Evolutionary conservation across 2,329 filamentous ascomycete genomes (phyloP), one percentile per base, ranked within the genome.

Genomic region (Penicillium italicum): DNA sequence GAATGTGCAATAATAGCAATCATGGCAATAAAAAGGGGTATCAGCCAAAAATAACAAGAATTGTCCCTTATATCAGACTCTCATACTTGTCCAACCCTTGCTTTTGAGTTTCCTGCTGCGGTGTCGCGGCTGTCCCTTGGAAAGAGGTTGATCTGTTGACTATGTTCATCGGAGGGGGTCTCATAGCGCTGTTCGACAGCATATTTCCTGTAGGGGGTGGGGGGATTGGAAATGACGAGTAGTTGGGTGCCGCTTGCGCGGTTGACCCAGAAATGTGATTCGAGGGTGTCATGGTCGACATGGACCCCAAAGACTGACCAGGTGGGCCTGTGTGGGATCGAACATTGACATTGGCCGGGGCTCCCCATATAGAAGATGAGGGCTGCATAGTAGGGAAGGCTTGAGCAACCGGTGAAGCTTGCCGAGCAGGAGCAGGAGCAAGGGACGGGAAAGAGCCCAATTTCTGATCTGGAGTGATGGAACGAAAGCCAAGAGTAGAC

Each of bases 51-150:
- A 48, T 53, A 37, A 37, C 9, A 44, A 47, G n/a, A 30, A 40
- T 30, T 49, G n/a, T 37, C 28, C 31, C 18, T 28, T 44, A 84
- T 56, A 84, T 65, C 59, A 84, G 73, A 68, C 81, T 84, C 62
- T 83, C 79, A 65, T 79, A 84, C 57, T 80, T 81, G 68, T 83
- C 81, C 55, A 84, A 65, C 1, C 80, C 81, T 53, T 69, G 68
- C 59, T 69, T 74, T 58, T 64, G 72, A 50, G 67, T 61, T 30
- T 56, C 55, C 40, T 62, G 57, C 18, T 65, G 58, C 47, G 67
- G 62, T n/a, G 60, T 51, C 16, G 53, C 53, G 50, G 62, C 63
- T 24, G 63, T 63, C 30, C 60, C 64, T 34, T 57, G 60, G 40
- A 72, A 69, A 41, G 69, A 60, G 31, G 58, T 57, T 10, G 62